Conservation (phyloP, 2,329 filamentous ascomycete genomes). For the Diaporthe vaccinii region DNA sequence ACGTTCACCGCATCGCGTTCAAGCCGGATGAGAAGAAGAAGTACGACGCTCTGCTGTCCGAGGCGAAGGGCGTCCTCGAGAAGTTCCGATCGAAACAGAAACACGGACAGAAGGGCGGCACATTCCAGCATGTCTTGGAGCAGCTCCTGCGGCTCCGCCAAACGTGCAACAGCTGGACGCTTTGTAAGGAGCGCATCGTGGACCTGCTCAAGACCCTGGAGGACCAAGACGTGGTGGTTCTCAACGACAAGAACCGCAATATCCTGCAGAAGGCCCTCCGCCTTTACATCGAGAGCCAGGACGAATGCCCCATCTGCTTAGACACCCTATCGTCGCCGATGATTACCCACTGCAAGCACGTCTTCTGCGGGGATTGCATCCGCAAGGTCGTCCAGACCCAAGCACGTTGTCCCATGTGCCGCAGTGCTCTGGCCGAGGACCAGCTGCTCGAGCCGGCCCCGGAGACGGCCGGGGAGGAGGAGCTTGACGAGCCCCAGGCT, state of each 20-base stretch:
- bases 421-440: slow-evolving; percentile 72
- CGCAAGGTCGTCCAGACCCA: slow-evolving; percentile 80
- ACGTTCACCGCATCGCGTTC: slow-evolving; percentile 81
- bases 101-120: slow-evolving; percentile 59
- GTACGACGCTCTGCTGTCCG: slow-evolving; percentile 79
- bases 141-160: slow-evolving; percentile 86
- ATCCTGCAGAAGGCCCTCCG: slow-evolving; percentile 82
- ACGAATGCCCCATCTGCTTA: slow-evolving; percentile 87
- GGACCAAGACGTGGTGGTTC: slow-evolving; percentile 73
- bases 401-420: slow-evolving; percentile 88
- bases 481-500: slow-evolving; percentile 68
- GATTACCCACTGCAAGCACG: slow-evolving; percentile 88
- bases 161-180: slow-evolving; percentile 87
- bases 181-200: slow-evolving; percentile 81
- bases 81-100: slow-evolving; percentile 65
- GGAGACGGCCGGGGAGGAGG: slow-evolving; percentile 62
- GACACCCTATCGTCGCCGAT: slow-evolving; percentile 79
- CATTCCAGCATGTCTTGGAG: slow-evolving; percentile 83
- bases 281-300: slow-evolving; percentile 82
- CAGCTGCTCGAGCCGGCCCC: slow-evolving; percentile 75
- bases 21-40: slow-evolving; percentile 80
- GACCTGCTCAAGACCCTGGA: slow-evolving; percentile 80
- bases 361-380: slow-evolving; percentile 83
- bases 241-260: slow-evolving; percentile 79
- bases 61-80: slow-evolving; percentile 80